Conservation (phyloP, 2,329 filamentous ascomycete genomes). For the Monosporascus sp. region DNA sequence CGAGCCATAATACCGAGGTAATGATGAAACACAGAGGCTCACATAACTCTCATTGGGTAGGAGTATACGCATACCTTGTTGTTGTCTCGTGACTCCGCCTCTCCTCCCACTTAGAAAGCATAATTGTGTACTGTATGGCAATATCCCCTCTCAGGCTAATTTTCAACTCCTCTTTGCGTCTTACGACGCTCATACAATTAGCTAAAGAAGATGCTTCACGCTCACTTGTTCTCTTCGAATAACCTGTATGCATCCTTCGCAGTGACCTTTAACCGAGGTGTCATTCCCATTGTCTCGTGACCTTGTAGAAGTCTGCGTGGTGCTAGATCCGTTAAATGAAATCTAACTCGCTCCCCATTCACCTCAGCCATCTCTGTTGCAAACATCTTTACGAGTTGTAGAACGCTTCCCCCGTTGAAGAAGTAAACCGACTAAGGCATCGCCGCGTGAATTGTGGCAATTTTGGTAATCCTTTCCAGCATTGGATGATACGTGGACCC, state of each 20-base stretch:
- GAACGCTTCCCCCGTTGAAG: not conserved
- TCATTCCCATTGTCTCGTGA: not conserved
- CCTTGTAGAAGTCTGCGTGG: not conserved
- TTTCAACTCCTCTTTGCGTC: too few relatives aligned
- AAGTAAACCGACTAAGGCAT: not conserved
- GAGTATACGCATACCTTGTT: too few relatives aligned
- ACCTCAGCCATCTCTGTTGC: not conserved
- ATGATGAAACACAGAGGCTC: too few relatives aligned
- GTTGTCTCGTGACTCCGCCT: too few relatives aligned
- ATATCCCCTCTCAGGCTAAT: too few relatives aligned
- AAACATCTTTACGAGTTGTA: not conserved
- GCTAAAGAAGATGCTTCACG: too few relatives aligned
- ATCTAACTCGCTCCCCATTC: not conserved
- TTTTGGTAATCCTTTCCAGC: conserved; percentile 5
- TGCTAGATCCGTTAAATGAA: not conserved
- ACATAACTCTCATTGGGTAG: too few relatives aligned
- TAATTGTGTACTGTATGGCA: too few relatives aligned
- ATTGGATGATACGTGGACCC: conserved; percentile 7
- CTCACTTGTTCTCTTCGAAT: not conserved
- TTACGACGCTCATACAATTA: too few relatives aligned
- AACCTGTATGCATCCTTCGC: not conserved
- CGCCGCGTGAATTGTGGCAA: too few relatives aligned
- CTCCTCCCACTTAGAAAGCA: too few relatives aligned
- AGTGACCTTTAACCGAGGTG: not conserved
- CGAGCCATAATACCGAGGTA: too few relatives aligned